These are phyloP conservation scores for Syzygium jambos DNA, from an alignment of 345 rosid genomes.

Conservation along the genomic window DNA sequence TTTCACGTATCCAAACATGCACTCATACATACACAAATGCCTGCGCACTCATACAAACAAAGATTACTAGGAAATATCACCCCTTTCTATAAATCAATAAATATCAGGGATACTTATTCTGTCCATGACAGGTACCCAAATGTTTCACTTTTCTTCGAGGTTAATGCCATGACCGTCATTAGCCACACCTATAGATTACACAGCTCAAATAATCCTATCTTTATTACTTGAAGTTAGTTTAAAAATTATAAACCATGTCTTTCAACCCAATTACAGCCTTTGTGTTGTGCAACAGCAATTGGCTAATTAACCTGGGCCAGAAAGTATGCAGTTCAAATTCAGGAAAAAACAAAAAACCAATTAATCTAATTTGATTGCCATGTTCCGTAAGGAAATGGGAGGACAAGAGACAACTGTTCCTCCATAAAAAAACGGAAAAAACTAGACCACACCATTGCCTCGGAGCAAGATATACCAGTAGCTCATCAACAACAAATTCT, in stretches of 20 bases:
- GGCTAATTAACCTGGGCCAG: background rate
- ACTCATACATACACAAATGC: background rate
- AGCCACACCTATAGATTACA: background rate
- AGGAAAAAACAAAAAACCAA: background rate
- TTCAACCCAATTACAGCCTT: background rate
- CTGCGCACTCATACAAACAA: background rate
- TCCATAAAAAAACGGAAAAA: background rate
- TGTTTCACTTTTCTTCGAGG: background rate
- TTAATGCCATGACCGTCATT: background rate
- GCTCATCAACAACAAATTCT: background rate
- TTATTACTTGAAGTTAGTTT: background rate
- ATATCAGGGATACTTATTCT: background rate
- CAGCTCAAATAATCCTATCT: background rate
- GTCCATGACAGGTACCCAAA: background rate
- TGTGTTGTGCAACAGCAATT: background rate
- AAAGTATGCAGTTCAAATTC: background rate
- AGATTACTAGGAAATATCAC: background rate
- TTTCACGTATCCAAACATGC: background rate
- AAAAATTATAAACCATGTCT: background rate
- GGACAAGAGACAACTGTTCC: background rate
- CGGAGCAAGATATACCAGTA: background rate
- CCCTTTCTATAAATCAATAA: background rate
- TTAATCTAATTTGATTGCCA: background rate
- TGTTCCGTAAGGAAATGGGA: background rate
- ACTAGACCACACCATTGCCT: background rate